Conservation (phyloP, 768 basidiomycete genomes). For the Hygrophorus pudorinus region DNA sequence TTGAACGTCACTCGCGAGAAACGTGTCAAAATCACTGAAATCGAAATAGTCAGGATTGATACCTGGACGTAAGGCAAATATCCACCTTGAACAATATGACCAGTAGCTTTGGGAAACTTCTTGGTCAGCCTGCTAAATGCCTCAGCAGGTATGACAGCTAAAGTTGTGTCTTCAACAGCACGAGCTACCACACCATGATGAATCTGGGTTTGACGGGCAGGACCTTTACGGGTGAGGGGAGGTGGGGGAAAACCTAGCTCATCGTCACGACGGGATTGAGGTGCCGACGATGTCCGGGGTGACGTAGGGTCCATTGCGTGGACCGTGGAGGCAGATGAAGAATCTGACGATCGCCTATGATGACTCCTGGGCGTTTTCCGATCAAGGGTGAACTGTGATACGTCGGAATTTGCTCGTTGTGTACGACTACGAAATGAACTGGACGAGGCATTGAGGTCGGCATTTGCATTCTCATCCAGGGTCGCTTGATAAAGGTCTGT, state of each 20-base stretch:
- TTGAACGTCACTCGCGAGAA: constrained; percentile 97
- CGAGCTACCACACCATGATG: constrained; percentile 80
- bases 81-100: constrained; percentile 88
- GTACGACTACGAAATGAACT: constrained; percentile 18
- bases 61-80: constrained; percentile 2
- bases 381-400: constrained; percentile 48
- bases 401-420: constrained; percentile 49
- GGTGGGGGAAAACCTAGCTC: constrained; percentile 1
- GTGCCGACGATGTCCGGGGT: constrained; percentile 20
- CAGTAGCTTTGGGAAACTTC: constrained; percentile 94
- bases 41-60: not conserved
- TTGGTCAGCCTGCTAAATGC: constrained; percentile 91
- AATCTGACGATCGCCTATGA: constrained; percentile 44
- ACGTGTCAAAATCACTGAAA: constrained; percentile 81
- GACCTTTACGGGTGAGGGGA: constrained; percentile 5
- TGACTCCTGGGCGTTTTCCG: constrained; percentile 18
- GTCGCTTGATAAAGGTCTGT: constrained; percentile 19
- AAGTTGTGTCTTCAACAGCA: constrained; percentile 86
- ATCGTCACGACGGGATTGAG: constrained; percentile 9
- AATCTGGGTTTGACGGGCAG: constrained; percentile 22
- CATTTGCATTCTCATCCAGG: not conserved
- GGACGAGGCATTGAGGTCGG: constrained; percentile 3
- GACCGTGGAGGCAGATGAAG: constrained; percentile 63
- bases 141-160: constrained; percentile 98
- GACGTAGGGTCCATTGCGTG: constrained; percentile 32